These are phyloP conservation scores for Jimgerdemannia flammicorona DNA, from an alignment of 192 early-diverging fungal species.

Conservation along the genomic window DNA sequence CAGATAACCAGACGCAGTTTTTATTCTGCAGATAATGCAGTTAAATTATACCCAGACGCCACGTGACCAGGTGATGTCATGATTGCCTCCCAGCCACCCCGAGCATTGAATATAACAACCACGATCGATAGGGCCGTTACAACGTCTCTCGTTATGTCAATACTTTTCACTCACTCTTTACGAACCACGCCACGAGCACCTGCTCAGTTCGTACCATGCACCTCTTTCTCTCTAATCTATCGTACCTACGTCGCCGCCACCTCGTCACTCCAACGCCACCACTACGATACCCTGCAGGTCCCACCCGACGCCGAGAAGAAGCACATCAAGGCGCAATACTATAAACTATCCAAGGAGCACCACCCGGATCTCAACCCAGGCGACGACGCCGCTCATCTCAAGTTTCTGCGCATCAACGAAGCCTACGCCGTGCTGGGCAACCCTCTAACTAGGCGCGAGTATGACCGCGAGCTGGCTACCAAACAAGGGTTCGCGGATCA, in stretches of 20 bases:
- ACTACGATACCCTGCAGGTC: slow-evolving; percentile 47
- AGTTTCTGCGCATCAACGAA: slow-evolving; percentile 81
- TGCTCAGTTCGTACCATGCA: too few species aligned
- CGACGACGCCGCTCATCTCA: slow-evolving; percentile 58
- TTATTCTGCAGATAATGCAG: too few species aligned
- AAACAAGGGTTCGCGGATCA: slow-evolving; percentile 9
- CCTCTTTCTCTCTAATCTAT: neutral
- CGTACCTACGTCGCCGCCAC: neutral
- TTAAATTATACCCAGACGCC: too few species aligned
- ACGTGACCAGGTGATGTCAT: too few species aligned
- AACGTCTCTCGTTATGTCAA: too few species aligned
- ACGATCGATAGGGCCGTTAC: too few species aligned
- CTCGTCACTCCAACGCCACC: slow-evolving; percentile 1
- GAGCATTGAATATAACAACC: too few species aligned
- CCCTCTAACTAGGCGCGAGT: slow-evolving; percentile 67
- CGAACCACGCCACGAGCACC: too few species aligned
- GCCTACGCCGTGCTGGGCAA: slow-evolving; percentile 79
- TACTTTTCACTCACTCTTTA: too few species aligned
- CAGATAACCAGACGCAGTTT: too few species aligned
- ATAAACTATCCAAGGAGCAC: slow-evolving; percentile 73
- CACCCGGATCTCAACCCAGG: slow-evolving; percentile 79
- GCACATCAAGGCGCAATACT: slow-evolving; percentile 65
- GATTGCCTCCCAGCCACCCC: too few species aligned
- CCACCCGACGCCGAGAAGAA: slow-evolving; percentile 40
- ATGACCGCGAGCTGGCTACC: slow-evolving; percentile 59